These are phyloP conservation scores for Cytospora paraplurivora DNA, from an alignment of 2,329 filamentous ascomycete species.

Conservation along the genomic window DNA sequence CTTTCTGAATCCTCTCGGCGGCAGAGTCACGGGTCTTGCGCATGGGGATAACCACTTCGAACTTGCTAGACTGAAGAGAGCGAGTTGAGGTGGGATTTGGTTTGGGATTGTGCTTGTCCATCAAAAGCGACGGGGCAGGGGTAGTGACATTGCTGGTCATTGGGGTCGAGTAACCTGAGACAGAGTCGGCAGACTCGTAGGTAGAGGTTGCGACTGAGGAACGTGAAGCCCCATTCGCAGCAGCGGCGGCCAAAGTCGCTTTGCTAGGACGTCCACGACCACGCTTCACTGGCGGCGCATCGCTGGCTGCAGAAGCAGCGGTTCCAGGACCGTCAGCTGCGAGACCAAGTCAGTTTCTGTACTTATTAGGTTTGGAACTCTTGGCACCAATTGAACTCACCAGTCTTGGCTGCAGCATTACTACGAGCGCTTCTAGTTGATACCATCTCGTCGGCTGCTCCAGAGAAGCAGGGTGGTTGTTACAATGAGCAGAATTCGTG, in stretches of 20 bases:
- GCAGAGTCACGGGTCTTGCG: constrained; percentile 36
- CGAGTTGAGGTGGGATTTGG: constrained; percentile 20
- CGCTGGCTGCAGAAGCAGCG: constrained; percentile 1
- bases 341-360: constrained; percentile 10
- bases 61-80: constrained; percentile 31
- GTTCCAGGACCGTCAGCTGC: constrained; percentile 9
- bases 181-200: constrained; percentile 38
- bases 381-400: constrained; percentile 3
- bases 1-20: constrained; percentile 47
- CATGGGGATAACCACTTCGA: constrained; percentile 41
- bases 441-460: constrained; percentile 17
- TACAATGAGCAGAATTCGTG: not conserved
- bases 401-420: constrained; percentile 7
- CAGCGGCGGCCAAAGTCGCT: constrained; percentile 21
- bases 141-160: constrained; percentile 47
- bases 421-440: constrained; percentile 22
- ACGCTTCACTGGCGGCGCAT: constrained; percentile 31
- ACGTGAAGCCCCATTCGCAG: constrained; percentile 35
- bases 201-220: constrained; percentile 42
- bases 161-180: constrained; percentile 44
- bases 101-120: constrained; percentile 27
- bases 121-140: constrained; percentile 37
- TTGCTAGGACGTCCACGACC: constrained; percentile 37
- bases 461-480: not conserved
- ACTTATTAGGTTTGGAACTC: not conserved